phyloP scores from a whole-genome alignment of 371 early-diverging fungal species.

The Zychaea mexicana region DNA sequence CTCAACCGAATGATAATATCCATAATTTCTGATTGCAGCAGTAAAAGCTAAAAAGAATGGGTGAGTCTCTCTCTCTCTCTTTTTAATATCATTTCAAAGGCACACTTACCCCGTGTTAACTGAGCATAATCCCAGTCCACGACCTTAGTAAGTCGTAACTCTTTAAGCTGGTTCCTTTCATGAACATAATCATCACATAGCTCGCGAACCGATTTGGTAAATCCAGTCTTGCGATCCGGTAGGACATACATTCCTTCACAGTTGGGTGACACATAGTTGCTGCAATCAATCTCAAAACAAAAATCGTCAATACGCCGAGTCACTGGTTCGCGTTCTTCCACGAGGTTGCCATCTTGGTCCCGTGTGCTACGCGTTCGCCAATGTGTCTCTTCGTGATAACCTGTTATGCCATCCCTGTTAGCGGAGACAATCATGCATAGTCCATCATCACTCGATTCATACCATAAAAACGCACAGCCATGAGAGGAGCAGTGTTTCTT shows the following conservation, averaged over 20 bases:
- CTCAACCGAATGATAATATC: constrained; percentile 33
- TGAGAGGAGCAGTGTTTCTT: constrained; percentile 39
- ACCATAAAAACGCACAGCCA: constrained; percentile 44
- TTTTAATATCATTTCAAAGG: no score
- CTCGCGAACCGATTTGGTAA: constrained; percentile 28
- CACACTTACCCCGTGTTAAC: constrained; percentile 38
- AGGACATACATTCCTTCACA: constrained; percentile 33
- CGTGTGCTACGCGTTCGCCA: constrained; percentile 29
- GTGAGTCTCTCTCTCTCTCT: no score
- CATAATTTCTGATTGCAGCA: constrained; percentile 37
- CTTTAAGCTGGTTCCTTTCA: constrained; percentile 34
- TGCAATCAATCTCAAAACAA: constrained; percentile 33
- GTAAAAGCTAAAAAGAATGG: constrained; percentile 27
- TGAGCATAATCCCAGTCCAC: constrained; percentile 44
- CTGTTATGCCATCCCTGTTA: constrained; percentile 22
- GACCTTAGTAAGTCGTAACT: constrained; percentile 41
- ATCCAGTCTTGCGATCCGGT: constrained; percentile 33
- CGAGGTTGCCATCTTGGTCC: constrained; percentile 38
- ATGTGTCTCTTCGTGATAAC: constrained; percentile 46
- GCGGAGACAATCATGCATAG: not conserved
- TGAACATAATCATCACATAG: constrained; percentile 47
- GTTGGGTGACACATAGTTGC: constrained; percentile 21
- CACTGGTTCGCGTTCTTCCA: constrained; percentile 24
- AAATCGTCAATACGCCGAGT: constrained; percentile 25
- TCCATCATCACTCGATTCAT: not conserved